phyloP scores from a whole-genome alignment of 2,329 filamentous ascomycete genomes.

The Colletotrichum camelliae region DNA sequence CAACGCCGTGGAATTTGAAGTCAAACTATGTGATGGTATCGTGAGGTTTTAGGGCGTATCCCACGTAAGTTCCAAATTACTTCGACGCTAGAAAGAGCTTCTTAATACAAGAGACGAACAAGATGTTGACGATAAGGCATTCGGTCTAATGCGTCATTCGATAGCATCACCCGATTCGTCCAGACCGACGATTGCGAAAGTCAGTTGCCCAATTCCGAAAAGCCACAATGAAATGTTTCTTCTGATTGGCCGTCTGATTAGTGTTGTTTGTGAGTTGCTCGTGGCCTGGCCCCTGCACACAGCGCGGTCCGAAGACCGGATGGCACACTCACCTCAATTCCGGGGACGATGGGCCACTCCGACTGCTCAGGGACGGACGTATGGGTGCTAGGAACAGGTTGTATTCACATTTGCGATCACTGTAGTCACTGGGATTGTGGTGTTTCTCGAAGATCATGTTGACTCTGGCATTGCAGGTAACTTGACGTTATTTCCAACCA shows the following conservation, averaged over 20 bases:
- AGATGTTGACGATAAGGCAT: neutral
- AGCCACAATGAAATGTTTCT: neutral
- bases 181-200: neutral
- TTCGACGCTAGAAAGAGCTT: neutral
- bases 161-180: neutral
- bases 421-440: neutral
- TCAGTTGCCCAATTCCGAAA: neutral
- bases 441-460: neutral
- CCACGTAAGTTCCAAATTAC: neutral
- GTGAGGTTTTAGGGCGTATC: neutral
- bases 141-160: neutral
- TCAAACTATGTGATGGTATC: neutral
- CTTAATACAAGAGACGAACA: conserved; percentile 1
- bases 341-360: neutral
- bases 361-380: neutral
- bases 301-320: neutral
- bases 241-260: neutral
- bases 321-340: neutral
- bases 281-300: neutral
- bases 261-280: neutral
- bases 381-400: neutral
- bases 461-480: neutral
- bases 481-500: neutral
- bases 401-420: neutral
- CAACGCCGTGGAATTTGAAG: neutral